phyloP scores from a whole-genome alignment of 345 rosid genomes.

The Linum tenue region DNA sequence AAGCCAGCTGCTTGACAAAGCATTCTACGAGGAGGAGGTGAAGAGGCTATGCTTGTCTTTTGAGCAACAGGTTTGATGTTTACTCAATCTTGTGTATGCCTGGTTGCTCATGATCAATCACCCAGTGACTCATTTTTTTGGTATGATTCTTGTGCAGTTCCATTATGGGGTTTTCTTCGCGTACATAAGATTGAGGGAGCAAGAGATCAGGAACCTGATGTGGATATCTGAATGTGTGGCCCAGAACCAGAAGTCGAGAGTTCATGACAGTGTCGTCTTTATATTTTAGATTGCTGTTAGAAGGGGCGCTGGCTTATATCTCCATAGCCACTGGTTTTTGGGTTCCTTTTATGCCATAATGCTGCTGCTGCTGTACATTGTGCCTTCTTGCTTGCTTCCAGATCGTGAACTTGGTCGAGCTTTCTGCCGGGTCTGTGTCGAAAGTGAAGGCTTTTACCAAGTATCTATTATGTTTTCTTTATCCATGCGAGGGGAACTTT shows the following conservation, averaged over 20 bases:
- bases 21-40: constrained; percentile 97
- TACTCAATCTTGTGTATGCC: background rate
- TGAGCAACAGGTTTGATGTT: constrained; percentile 73
- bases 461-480: no score
- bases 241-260: constrained; percentile 95
- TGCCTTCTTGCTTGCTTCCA: no score
- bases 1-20: constrained; percentile 97
- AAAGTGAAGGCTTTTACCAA: no score
- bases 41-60: constrained; percentile 95
- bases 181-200: constrained; percentile 95
- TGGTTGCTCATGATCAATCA: no score
- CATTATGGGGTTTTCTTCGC: constrained; percentile 91
- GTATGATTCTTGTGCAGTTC: constrained; percentile 39
- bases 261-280: constrained; percentile 93
- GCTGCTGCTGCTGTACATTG: no score
- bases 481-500: no score
- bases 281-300: constrained; percentile 43
- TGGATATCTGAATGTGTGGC: constrained; percentile 99
- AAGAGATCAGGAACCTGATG: constrained; percentile 96
- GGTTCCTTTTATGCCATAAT: no score
- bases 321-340: no score
- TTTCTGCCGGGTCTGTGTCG: no score
- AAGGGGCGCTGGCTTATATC: no score
- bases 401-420: no score
- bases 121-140: no score